Evolutionary conservation across 2,329 filamentous ascomycete genomes (phyloP).

Genomic region (Parastagonospora nodorum): DNA sequence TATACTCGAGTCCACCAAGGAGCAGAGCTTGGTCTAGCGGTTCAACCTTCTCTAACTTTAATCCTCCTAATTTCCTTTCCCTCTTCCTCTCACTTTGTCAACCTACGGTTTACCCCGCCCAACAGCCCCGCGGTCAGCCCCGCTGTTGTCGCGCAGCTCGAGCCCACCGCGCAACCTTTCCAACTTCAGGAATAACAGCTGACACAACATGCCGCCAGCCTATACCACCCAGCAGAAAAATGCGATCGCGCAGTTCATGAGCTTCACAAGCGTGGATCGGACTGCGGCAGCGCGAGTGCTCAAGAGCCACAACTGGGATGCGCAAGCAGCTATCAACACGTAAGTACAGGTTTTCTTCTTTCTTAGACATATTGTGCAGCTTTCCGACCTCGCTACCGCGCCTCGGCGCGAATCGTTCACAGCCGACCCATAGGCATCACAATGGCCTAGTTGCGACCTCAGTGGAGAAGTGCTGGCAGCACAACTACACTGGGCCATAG

Average conservation of each 20-base stretch:
- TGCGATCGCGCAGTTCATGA: constrained; percentile 52
- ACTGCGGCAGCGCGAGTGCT: constrained; percentile 52
- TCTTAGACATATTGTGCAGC: background rate
- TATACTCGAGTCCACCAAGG: background rate
- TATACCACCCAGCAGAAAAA: constrained; percentile 54
- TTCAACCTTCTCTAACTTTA: background rate
- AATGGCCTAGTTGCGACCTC: too few relatives aligned
- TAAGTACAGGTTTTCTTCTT: constrained; percentile 41
- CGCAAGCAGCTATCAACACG: constrained; percentile 52
- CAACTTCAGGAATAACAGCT: constrained; percentile 10
- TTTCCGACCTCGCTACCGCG: background rate
- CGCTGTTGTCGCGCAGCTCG: constrained; percentile 6
- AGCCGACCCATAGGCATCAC: background rate
- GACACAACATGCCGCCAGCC: constrained; percentile 52
- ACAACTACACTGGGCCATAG: too few relatives aligned
- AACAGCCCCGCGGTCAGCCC: background rate
- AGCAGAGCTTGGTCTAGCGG: background rate
- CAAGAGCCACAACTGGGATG: constrained; percentile 54
- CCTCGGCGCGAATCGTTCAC: background rate
- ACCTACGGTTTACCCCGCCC: background rate
- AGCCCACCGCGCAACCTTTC: background rate
- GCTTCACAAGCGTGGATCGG: constrained; percentile 52
- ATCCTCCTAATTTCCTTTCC: background rate
- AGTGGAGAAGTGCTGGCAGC: too few relatives aligned
- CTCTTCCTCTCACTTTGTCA: background rate